Conservation (phyloP, 495 filamentous ascomycete genomes). For the Penicillium odoratum region DNA sequence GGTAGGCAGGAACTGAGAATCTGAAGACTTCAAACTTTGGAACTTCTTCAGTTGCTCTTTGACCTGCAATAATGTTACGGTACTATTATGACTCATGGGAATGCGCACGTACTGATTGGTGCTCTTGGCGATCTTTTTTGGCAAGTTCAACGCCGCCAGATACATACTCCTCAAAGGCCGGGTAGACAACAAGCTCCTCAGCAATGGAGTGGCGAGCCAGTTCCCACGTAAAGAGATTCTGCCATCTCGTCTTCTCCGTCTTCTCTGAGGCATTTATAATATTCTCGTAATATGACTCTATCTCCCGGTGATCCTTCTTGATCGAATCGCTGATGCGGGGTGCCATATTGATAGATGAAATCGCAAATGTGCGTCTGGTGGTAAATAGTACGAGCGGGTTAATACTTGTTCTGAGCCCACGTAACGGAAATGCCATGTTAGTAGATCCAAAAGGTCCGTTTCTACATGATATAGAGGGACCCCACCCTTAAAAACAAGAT, state of each 20-base stretch:
- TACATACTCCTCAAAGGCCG: conserved; percentile 61
- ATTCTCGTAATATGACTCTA: conserved; percentile 58
- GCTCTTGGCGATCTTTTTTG: conserved; percentile 59
- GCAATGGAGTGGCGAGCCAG: conserved; percentile 64
- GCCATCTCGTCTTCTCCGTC: conserved; percentile 52
- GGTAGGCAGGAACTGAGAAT: conserved; percentile 51
- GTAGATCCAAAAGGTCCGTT: too few species aligned
- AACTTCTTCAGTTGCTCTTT: conserved; percentile 63
- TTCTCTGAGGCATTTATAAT: conserved; percentile 50
- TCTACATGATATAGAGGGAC: too few species aligned
- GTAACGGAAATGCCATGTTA: too few species aligned
- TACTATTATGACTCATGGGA: too few species aligned
- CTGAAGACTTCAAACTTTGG: conserved; percentile 51
- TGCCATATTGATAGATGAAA: too few species aligned
- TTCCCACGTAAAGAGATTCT: conserved; percentile 72
- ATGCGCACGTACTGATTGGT: conserved; percentile 51
- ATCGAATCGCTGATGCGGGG: conserved; percentile 50
- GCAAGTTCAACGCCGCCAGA: conserved; percentile 50
- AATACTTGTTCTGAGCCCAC: too few species aligned
- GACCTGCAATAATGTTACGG: conserved; percentile 53
- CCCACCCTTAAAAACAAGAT: too few species aligned
- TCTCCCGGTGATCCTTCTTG: conserved; percentile 62
- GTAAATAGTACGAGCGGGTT: too few species aligned
- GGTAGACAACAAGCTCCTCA: conserved; percentile 72
- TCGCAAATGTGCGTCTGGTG: too few species aligned